Evolutionary conservation across 2,329 filamentous ascomycete species (phyloP).

Genomic region (Myriangium duriaei): DNA sequence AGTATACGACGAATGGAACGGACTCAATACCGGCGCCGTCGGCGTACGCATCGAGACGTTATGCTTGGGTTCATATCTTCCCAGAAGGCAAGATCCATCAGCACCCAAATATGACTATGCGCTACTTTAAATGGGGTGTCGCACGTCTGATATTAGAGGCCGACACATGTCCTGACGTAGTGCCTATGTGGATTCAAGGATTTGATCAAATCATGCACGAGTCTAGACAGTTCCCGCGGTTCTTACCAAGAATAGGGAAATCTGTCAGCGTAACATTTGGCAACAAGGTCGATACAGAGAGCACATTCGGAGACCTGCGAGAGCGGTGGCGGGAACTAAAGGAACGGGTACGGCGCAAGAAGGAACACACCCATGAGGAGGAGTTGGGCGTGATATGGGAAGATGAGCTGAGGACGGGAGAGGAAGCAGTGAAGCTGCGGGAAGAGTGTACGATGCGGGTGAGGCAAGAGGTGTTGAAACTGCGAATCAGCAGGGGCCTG

Average conservation of each 20-base stretch:
- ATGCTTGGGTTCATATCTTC: slow-evolving; percentile 89
- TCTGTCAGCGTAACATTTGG: slow-evolving; percentile 66
- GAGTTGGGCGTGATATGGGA: slow-evolving; percentile 49
- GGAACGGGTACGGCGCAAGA: slow-evolving; percentile 39
- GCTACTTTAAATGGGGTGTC: slow-evolving; percentile 98
- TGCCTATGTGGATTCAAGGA: slow-evolving; percentile 92
- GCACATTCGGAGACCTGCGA: slow-evolving; percentile 65
- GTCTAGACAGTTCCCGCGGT: slow-evolving; percentile 63
- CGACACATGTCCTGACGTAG: slow-evolving; percentile 72
- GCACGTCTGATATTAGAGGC: slow-evolving; percentile 83
- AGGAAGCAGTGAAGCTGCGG: slow-evolving; percentile 65
- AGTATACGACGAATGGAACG: slow-evolving; percentile 52
- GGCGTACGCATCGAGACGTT: slow-evolving; percentile 53
- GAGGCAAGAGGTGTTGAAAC: slow-evolving; percentile 65
- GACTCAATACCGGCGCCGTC: slow-evolving; percentile 62
- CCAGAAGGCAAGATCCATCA: slow-evolving; percentile 94
- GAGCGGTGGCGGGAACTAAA: slow-evolving; percentile 58
- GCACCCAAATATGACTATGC: slow-evolving; percentile 61
- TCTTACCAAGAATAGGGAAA: slow-evolving; percentile 62
- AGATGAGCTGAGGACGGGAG: slow-evolving; percentile 52
- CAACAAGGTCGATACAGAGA: slow-evolving; percentile 59
- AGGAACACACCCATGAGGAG: slow-evolving; percentile 21
- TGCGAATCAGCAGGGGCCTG: slow-evolving; percentile 59
- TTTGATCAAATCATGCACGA: slow-evolving; percentile 83
- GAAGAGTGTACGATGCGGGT: slow-evolving; percentile 70